Evolutionary conservation across 495 filamentous ascomycete genomes (phyloP).

Genomic region (Aspergillus hancockii): DNA sequence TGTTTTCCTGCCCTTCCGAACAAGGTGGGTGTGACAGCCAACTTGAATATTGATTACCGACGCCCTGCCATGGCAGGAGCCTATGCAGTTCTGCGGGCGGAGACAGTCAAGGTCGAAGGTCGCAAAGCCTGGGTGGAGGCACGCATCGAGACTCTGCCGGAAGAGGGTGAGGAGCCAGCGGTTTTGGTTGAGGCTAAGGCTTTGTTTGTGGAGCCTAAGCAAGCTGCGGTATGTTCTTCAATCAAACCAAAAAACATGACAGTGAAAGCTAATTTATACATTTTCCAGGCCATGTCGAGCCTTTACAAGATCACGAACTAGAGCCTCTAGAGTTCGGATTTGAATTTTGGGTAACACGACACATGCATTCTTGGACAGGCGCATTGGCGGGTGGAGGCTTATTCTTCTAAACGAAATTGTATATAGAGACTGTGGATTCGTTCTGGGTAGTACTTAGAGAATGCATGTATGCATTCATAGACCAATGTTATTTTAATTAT

Average conservation of each 20-base stretch:
- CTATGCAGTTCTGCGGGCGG: slow-evolving; percentile 77
- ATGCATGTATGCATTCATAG: background rate
- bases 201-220: slow-evolving; percentile 86
- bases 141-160: slow-evolving; percentile 78
- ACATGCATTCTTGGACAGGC: slow-evolving; percentile 3
- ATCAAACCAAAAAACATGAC: background rate
- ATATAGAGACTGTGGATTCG: slow-evolving; percentile 10
- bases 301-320: slow-evolving; percentile 31
- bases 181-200: slow-evolving; percentile 79
- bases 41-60: slow-evolving; percentile 85
- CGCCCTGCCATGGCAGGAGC: slow-evolving; percentile 73
- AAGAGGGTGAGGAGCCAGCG: slow-evolving; percentile 58
- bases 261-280: background rate
- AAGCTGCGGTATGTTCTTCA: slow-evolving; percentile 65
- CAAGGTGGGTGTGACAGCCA: slow-evolving; percentile 88
- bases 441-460: background rate
- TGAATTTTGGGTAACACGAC: background rate
- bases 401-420: slow-evolving; percentile 7
- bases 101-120: slow-evolving; percentile 85
- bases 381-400: slow-evolving; percentile 9
- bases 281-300: slow-evolving; percentile 30
- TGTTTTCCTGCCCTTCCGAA: slow-evolving; percentile 90
- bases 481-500: background rate
- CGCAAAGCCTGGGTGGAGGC: slow-evolving; percentile 97
- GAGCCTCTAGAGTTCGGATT: background rate